Base-by-base conservation (phyloP, 306 rosid genomes). In the Rubus idaeus region DNA sequence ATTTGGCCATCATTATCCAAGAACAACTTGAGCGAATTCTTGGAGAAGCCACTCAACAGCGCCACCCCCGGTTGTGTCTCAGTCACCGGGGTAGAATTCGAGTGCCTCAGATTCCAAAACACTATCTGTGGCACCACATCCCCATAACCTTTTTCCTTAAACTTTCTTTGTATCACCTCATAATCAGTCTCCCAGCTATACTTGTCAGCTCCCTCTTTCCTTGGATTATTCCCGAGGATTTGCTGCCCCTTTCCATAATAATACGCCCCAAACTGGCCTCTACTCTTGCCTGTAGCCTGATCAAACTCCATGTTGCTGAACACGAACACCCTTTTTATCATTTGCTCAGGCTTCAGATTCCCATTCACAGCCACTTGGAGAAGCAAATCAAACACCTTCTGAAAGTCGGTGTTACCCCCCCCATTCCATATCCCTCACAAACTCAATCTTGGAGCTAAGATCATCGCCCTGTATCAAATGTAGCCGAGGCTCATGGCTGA, bases 251-350 rank as follows among this genome's bases (percentile, higher is more conserved):
- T 4, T 42, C 46, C 46, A 42, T 42, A 42, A 8, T 42, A 86
- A 0, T 30, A 30, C 35, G 20, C 56, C 56, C 4, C 56, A 51
- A 51, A 51, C n/a, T 16, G n/a, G 56, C n/a, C 56, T 14, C n/a
- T 51, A 51, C 56, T n/a, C n/a, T 51, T 30, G 35, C 35, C 35
- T 2, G 35, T 30, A 30, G 90, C 92, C 26, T 75, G 0, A 76
- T 88, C 89, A 46, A 90, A 90, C 81, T 90, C 95, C 92, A 90
- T 88, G 66, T 85, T 89, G 72, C 91, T 90, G 68, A 88, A 90
- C 17, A 86, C 90, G 39, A 90, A 78, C 23, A 88, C 71, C 83
- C 88, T 88, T 81, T 86, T 86, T 5, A 90, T 80, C 92, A 90
- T 90, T 76, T 86, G 77, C 12, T 90, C 89, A 21, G 52, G 80